Conservation (phyloP, 2,329 filamentous ascomycete genomes). For the Fusarium penzigii region DNA sequence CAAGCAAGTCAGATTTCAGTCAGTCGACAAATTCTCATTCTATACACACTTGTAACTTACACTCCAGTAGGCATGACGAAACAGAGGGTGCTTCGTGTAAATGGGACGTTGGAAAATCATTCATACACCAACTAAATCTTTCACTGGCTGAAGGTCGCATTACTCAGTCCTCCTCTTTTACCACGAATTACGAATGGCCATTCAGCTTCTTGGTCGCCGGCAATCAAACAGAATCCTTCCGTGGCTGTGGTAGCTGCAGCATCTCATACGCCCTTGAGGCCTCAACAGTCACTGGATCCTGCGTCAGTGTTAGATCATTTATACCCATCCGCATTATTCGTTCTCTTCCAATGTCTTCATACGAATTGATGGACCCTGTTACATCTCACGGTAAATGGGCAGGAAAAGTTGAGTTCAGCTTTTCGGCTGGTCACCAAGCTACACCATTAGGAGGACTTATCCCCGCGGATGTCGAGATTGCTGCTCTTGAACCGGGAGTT, state of each 20-base stretch:
- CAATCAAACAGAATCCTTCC: constrained; percentile 3
- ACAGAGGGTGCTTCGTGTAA: background rate
- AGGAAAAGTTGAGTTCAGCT: background rate
- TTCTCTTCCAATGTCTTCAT: background rate
- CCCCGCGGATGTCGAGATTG: background rate
- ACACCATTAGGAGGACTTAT: constrained; percentile 4
- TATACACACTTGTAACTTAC: background rate
- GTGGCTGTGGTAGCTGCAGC: constrained; percentile 1
- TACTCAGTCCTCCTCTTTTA: background rate
- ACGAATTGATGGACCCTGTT: constrained; percentile 4
- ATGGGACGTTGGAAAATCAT: background rate
- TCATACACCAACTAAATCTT: background rate
- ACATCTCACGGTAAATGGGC: constrained; percentile 1
- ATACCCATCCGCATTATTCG: constrained; percentile 2
- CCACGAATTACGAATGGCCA: constrained; percentile 1
- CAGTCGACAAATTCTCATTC: background rate
- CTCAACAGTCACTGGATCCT: background rate
- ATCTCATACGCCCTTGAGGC: constrained; percentile 1
- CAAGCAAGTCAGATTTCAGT: background rate
- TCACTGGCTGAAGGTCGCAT: background rate
- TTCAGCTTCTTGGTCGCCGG: constrained; percentile 5
- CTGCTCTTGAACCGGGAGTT: background rate
- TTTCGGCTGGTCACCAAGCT: background rate
- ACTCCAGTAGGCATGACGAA: background rate
- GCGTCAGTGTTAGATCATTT: background rate